Evolutionary conservation across 352 stramenopile species (phyloP).

Genomic region (Pythium graminicola): DNA sequence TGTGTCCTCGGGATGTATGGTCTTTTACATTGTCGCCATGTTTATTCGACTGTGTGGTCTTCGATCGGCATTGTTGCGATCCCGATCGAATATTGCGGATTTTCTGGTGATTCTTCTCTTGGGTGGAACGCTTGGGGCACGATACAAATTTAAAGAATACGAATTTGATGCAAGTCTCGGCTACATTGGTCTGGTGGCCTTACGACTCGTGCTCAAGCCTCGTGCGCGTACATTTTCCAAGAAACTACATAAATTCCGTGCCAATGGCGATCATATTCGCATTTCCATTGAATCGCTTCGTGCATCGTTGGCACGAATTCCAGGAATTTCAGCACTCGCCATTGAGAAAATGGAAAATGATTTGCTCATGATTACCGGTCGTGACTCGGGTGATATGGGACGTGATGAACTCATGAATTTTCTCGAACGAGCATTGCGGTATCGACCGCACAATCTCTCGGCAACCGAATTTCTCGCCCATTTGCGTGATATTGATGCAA

Average conservation of each 20-base stretch:
- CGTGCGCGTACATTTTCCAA: slow-evolving; percentile 79
- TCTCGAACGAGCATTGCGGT: slow-evolving; percentile 69
- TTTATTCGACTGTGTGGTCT: slow-evolving; percentile 66
- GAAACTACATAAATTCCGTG: slow-evolving; percentile 84
- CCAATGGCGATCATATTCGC: slow-evolving; percentile 79
- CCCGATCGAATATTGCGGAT: slow-evolving; percentile 78
- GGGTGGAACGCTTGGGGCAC: slow-evolving; percentile 41
- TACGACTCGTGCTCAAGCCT: slow-evolving; percentile 81
- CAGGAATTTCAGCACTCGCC: slow-evolving; percentile 66
- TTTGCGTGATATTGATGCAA: slow-evolving; percentile 79
- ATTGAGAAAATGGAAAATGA: slow-evolving; percentile 90
- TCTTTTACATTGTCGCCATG: slow-evolving; percentile 84
- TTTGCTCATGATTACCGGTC: slow-evolving; percentile 80
- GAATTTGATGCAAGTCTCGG: slow-evolving; percentile 68
- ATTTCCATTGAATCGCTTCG: slow-evolving; percentile 82
- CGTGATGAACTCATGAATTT: slow-evolving; percentile 85
- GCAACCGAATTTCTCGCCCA: slow-evolving; percentile 79
- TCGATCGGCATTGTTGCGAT: slow-evolving; percentile 68
- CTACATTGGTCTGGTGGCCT: slow-evolving; percentile 60
- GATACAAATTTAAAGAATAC: slow-evolving; percentile 47
- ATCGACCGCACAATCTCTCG: slow-evolving; percentile 64
- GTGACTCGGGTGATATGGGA: slow-evolving; percentile 81
- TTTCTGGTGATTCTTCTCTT: slow-evolving; percentile 63
- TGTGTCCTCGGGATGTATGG: slow-evolving; percentile 68
- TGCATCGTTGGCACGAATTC: slow-evolving; percentile 70